Evolutionary conservation across 768 basidiomycete genomes (phyloP).

Genomic region (Cystofilobasidium bisporidii): DNA sequence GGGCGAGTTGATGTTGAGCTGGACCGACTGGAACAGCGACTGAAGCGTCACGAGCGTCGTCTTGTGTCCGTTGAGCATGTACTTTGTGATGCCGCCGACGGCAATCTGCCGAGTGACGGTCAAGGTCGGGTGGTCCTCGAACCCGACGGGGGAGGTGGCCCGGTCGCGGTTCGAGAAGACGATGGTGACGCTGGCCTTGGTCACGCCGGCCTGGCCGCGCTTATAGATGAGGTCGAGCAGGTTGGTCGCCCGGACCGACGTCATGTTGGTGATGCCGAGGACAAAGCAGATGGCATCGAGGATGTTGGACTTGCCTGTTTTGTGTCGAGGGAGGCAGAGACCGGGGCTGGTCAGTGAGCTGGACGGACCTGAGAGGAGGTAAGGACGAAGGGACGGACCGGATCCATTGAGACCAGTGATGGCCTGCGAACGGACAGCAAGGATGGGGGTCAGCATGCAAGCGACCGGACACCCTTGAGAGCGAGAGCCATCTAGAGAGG

Average conservation of each 20-base stretch:
- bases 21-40: slow-evolving; percentile 87
- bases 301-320: slow-evolving; percentile 98
- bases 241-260: slow-evolving; percentile 84
- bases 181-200: slow-evolving; percentile 94
- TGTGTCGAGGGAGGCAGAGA: too few species aligned
- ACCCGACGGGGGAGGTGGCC: slow-evolving; percentile 68
- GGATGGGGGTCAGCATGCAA: not conserved
- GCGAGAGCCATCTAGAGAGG: not conserved
- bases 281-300: slow-evolving; percentile 99
- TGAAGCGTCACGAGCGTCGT: slow-evolving; percentile 74
- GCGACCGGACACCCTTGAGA: too few species aligned
- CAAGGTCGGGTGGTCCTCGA: slow-evolving; percentile 71
- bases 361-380: too few species aligned
- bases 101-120: slow-evolving; percentile 97
- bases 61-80: slow-evolving; percentile 92
- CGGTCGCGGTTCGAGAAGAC: slow-evolving; percentile 96
- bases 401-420: slow-evolving; percentile 64
- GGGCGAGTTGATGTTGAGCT: slow-evolving; percentile 98
- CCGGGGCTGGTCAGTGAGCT: not conserved
- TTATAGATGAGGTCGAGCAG: slow-evolving; percentile 98
- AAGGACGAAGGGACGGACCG: slow-evolving; percentile 21
- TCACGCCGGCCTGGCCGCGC: slow-evolving; percentile 91
- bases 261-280: slow-evolving; percentile 92
- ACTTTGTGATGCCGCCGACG: slow-evolving; percentile 85
- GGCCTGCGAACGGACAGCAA: slow-evolving; percentile 35